Conservation (phyloP, 2,329 filamentous ascomycete species). For the Microsporum canis region DNA sequence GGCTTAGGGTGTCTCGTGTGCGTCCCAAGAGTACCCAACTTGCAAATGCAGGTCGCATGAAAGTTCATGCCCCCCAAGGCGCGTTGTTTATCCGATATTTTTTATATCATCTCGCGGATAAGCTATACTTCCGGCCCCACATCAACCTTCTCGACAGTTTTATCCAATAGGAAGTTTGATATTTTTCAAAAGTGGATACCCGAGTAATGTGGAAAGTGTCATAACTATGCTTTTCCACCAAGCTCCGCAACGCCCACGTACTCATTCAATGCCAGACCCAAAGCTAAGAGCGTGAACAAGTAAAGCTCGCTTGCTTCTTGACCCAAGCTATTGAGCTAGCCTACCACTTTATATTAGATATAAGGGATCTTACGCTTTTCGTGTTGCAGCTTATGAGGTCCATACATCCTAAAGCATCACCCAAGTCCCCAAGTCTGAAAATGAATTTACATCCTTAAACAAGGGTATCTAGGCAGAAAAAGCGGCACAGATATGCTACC, state of each 20-base stretch:
- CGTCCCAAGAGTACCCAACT: not conserved
- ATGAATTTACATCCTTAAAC: not conserved
- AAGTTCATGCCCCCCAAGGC: not conserved
- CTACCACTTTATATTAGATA: no score
- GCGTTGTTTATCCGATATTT: not conserved
- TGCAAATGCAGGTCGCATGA: not conserved
- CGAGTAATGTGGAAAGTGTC: no score
- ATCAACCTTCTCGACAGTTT: not conserved
- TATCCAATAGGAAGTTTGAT: not conserved
- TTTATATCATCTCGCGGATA: not conserved
- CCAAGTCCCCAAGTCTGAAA: not conserved
- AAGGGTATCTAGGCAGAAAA: not conserved
- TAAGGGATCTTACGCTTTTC: no score
- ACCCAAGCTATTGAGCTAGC: no score
- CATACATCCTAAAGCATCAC: no score
- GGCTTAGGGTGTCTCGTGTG: not conserved
- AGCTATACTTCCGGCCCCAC: not conserved
- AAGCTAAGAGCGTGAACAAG: no score
- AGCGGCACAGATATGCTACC: not conserved
- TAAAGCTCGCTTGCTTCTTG: no score
- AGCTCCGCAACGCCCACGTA: no score
- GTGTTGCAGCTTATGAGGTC: no score
- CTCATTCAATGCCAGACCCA: no score
- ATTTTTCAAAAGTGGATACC: not conserved
- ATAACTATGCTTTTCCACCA: no score